These are phyloP conservation scores for Atkinsonella hypoxylon DNA, from an alignment of 2,329 filamentous ascomycete species.

Conservation along the genomic window DNA sequence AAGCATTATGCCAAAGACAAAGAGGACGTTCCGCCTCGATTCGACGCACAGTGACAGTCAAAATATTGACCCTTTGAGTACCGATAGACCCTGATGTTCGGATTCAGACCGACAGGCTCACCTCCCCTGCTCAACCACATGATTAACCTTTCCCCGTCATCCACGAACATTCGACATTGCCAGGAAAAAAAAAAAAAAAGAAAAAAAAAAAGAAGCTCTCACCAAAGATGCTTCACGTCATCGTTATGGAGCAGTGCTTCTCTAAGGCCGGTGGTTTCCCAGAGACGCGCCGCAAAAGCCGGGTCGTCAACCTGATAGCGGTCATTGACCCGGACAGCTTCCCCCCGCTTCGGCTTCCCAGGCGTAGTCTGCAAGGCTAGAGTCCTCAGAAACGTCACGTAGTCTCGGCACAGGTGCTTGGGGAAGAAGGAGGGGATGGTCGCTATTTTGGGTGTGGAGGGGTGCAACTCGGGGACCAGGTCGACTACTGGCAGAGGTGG, in stretches of 20 bases:
- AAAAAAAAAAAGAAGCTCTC: not conserved
- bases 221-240: slow-evolving; percentile 32
- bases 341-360: slow-evolving; percentile 63
- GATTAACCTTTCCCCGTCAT: not conserved
- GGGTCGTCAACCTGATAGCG: slow-evolving; percentile 73
- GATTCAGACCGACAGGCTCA: slow-evolving; percentile 69
- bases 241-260: slow-evolving; percentile 38
- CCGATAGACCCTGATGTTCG: slow-evolving; percentile 81
- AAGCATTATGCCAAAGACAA: too few relatives aligned
- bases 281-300: slow-evolving; percentile 61
- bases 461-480: slow-evolving; percentile 45
- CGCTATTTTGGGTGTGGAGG: slow-evolving; percentile 49
- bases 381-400: slow-evolving; percentile 57
- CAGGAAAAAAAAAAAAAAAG: not conserved
- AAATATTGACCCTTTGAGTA: slow-evolving; percentile 84
- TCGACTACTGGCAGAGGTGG: slow-evolving; percentile 55
- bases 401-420: slow-evolving; percentile 59
- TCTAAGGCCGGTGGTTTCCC: slow-evolving; percentile 64
- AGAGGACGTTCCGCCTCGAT: not conserved
- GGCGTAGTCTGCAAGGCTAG: slow-evolving; percentile 69
- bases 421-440: slow-evolving; percentile 67
- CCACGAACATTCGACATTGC: not conserved
- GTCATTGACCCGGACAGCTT: slow-evolving; percentile 80
- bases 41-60: slow-evolving; percentile 71
- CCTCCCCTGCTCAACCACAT: slow-evolving; percentile 60